Conservation (phyloP, 2,329 filamentous ascomycete species). For the Clarireedia paspali region DNA sequence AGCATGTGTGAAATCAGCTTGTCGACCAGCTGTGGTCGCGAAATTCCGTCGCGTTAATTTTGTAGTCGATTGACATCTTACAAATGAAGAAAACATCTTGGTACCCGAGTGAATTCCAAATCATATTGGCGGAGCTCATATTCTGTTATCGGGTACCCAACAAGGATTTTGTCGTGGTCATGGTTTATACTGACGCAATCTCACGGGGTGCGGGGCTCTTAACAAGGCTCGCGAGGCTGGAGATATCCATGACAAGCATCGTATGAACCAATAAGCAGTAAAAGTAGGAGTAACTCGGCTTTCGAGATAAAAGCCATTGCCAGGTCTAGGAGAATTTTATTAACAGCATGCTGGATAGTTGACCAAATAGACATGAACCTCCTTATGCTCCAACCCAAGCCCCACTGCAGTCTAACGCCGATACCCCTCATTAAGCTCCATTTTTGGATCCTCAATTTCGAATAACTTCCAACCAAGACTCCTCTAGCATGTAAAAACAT, state of each 20-base stretch:
- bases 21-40: slow-evolving; percentile 16
- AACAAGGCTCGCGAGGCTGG: slow-evolving; percentile 7
- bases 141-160: too few relatives aligned
- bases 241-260: background rate
- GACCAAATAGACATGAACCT: background rate
- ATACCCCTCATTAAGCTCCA: background rate
- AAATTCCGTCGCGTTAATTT: slow-evolving; percentile 17
- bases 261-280: too few relatives aligned
- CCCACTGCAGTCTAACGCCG: background rate
- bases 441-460: background rate
- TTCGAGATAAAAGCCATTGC: background rate
- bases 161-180: background rate
- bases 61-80: slow-evolving; percentile 12
- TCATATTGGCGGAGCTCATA: too few relatives aligned
- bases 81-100: slow-evolving; percentile 13
- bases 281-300: background rate
- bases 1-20: slow-evolving; percentile 30
- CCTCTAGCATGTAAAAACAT: background rate
- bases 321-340: background rate
- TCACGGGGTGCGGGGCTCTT: slow-evolving; percentile 12
- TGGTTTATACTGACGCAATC: slow-evolving; percentile 7
- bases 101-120: background rate
- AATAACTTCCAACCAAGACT: background rate
- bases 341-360: background rate
- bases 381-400: background rate